phyloP scores from a whole-genome alignment of 2,329 filamentous ascomycete genomes.

The Torrubiella hemipterigena region DNA sequence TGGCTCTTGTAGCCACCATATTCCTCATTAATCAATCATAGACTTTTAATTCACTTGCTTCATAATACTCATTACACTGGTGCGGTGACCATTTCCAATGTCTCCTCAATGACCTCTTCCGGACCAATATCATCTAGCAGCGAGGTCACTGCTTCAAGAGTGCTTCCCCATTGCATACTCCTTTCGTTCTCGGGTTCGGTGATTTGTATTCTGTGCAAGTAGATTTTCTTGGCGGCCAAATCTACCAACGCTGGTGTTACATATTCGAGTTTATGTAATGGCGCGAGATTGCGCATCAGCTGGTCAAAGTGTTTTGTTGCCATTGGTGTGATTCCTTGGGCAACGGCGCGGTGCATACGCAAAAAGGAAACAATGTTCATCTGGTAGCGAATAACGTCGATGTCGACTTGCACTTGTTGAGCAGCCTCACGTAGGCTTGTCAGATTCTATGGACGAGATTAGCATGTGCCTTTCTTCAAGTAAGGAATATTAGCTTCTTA shows the following conservation, averaged over 20 bases:
- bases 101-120: conserved; percentile 54
- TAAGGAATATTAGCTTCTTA: conserved; percentile 15
- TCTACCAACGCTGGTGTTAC: conserved; percentile 74
- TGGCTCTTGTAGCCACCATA: too few species aligned
- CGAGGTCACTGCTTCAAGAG: conserved; percentile 53
- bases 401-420: conserved; percentile 48
- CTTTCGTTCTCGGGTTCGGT: conserved; percentile 60
- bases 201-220: conserved; percentile 70
- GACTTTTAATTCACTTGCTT: conserved; percentile 1
- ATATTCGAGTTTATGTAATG: conserved; percentile 69
- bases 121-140: conserved; percentile 51
- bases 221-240: conserved; percentile 77
- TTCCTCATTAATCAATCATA: neutral
- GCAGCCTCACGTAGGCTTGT: conserved; percentile 46
- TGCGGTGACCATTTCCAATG: conserved; percentile 43
- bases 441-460: conserved; percentile 43
- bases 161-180: conserved; percentile 89
- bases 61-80: conserved; percentile 24
- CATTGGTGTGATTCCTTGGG: conserved; percentile 61
- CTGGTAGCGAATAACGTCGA: conserved; percentile 73
- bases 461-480: too few species aligned
- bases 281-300: conserved; percentile 61
- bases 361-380: conserved; percentile 83
- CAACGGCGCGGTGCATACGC: conserved; percentile 75
- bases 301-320: conserved; percentile 68